phyloP scores from a whole-genome alignment of 805 yeast species.

The Tetrapisispora arboricola region DNA sequence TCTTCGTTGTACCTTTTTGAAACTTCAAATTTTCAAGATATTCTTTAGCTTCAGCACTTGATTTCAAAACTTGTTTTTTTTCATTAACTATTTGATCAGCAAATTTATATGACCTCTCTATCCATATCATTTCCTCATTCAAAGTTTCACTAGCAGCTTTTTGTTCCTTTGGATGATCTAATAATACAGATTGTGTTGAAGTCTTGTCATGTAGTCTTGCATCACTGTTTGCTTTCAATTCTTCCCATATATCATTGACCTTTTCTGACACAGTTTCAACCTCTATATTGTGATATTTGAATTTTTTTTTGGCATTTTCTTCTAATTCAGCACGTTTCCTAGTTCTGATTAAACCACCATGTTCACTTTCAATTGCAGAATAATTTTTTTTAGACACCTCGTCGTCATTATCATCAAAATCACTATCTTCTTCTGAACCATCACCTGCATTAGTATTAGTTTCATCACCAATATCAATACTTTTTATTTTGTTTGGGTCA shows the following conservation, averaged over 20 bases:
- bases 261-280: conserved; percentile 29
- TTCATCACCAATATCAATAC: conserved; percentile 3
- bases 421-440: conserved; percentile 23
- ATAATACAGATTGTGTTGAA: background rate
- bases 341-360: conserved; percentile 62
- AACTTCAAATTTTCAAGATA: conserved; percentile 49
- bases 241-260: conserved; percentile 46
- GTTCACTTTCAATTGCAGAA: conserved; percentile 42
- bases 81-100: conserved; percentile 80
- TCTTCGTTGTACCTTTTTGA: conserved; percentile 5
- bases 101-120: conserved; percentile 71
- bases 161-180: conserved; percentile 5
- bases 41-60: conserved; percentile 82
- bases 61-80: conserved; percentile 62
- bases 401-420: conserved; percentile 24
- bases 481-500: conserved; percentile 22
- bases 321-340: conserved; percentile 50
- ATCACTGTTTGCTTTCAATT: conserved; percentile 33
- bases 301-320: conserved; percentile 18
- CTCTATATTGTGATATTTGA: conserved; percentile 24
- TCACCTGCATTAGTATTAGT: conserved; percentile 27
- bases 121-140: conserved; percentile 48
- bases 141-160: conserved; percentile 3
- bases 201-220: conserved; percentile 14
- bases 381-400: conserved; percentile 33